These are phyloP conservation scores for Blastomyces gilchristii DNA, from an alignment of 2,329 filamentous ascomycete species.

Conservation along the genomic window DNA sequence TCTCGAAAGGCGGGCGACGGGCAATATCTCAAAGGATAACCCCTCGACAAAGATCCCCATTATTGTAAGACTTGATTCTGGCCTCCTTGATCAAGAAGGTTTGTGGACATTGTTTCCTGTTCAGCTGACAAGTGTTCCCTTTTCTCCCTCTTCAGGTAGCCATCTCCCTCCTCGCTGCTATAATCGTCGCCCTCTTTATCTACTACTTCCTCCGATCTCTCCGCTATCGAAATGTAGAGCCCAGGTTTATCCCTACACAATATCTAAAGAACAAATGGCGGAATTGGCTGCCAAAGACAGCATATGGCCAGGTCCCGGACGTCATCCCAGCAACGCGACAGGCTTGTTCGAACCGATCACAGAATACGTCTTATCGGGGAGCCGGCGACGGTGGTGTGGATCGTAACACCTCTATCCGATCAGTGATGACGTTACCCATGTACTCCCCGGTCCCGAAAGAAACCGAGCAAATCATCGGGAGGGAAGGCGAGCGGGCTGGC, in stretches of 20 bases:
- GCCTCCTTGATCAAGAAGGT: neutral
- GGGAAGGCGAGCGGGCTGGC: constrained; percentile 83
- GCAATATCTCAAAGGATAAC: neutral
- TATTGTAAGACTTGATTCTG: neutral
- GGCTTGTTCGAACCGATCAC: constrained; percentile 11
- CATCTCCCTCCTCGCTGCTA: constrained; percentile 25
- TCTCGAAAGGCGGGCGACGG: neutral
- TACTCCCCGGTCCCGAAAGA: constrained; percentile 66
- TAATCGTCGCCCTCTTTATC: constrained; percentile 20
- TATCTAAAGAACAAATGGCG: constrained; percentile 44
- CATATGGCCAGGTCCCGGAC: constrained; percentile 33
- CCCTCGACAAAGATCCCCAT: neutral
- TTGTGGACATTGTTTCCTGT: neutral
- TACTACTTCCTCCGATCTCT: constrained; percentile 35
- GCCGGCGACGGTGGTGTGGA: constrained; percentile 47
- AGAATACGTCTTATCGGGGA: constrained; percentile 15
- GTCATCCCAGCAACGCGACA: constrained; percentile 12
- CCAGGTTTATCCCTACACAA: constrained; percentile 43
- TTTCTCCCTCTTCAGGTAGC: constrained; percentile 10
- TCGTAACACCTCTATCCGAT: constrained; percentile 75
- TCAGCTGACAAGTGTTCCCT: neutral
- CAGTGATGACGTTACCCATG: constrained; percentile 84
- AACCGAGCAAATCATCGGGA: constrained; percentile 70
- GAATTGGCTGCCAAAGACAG: constrained; percentile 37
- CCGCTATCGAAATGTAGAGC: constrained; percentile 36